A percentile compares a stretch with the other conserved stretches of the same genome.
phyloP scores from a whole-genome alignment of 768 basidiomycete species.

The Kondoa subrosea region DNA sequence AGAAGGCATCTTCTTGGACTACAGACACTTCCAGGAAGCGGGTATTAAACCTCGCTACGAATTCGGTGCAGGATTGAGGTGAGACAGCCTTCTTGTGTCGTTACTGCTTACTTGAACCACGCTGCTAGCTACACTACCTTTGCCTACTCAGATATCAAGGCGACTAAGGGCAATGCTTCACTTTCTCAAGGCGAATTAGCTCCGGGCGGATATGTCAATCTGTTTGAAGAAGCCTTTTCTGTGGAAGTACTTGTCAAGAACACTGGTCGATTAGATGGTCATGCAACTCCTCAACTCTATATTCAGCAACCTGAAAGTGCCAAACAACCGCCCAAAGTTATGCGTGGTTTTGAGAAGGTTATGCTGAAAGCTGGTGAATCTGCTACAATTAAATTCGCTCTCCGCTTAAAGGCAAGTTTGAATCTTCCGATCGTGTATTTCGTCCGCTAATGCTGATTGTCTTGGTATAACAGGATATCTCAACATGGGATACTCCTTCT shows the following conservation, averaged over 20 bases:
- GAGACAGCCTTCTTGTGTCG: neutral
- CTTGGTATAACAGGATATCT: no score
- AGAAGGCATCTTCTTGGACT: constrained; percentile 41
- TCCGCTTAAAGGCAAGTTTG: constrained; percentile 28
- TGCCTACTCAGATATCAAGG: constrained; percentile 45
- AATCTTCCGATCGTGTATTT: no score
- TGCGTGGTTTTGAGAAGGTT: constrained; percentile 28
- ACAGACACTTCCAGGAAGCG: constrained; percentile 50
- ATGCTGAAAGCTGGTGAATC: constrained; percentile 20
- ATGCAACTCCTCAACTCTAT: constrained; percentile 39
- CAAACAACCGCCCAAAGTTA: constrained; percentile 9
- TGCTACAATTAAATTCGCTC: constrained; percentile 29
- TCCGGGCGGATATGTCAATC: neutral
- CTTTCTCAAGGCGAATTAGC: neutral
- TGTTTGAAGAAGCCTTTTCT: constrained; percentile 13
- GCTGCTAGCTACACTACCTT: constrained; percentile 76
- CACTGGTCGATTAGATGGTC: constrained; percentile 46
- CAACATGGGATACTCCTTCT: neutral
- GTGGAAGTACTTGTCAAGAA: constrained; percentile 54
- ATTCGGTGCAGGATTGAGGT: constrained; percentile 45
- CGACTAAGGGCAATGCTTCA: constrained; percentile 27
- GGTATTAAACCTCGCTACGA: constrained; percentile 40
- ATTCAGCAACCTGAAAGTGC: constrained; percentile 15
- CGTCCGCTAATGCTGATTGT: no score
- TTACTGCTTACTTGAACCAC: constrained; percentile 25